Base-by-base conservation (phyloP, 1,284 basidiomycete genomes). In the Leucoagaricus sp. region DNA sequence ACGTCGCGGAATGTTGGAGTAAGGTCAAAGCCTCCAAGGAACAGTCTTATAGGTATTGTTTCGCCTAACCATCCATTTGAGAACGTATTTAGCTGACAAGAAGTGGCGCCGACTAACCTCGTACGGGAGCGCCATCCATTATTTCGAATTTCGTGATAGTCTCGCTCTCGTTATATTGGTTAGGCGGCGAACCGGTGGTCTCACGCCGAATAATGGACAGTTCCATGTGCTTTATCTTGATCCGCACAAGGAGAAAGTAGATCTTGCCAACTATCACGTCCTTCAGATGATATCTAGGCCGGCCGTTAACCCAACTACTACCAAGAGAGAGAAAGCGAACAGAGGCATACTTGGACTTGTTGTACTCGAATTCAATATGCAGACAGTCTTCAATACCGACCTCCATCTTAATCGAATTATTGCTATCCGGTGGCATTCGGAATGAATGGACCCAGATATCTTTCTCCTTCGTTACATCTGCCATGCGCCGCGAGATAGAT, bases 221-320 rank as follows among this genome's bases (percentile, higher is more conserved):
- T 69, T 99, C 97, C 96, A 98, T 98, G 67, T 99, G 96, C 75
- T 99, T 98, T 78, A 99, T 98, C 81, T 99, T 98, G 83, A 99
- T 98, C 59, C 96, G 89, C 6, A 99, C 96, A 42, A 99, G 89
- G 28, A 99, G 79, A 75, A 99, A 99, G 79, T 97, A 98, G 69
- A 99, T 98, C 79, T 98, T 98, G 73, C 96, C 96, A 12, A 99
- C 96, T 55, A 99, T 99, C 58, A 98, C 96, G 71, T 99, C 97
- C 75, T 98, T 99, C 59, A 99, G 77, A 69, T 99, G 96, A 72
- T 99, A 99, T 72, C 94, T 97, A 23, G 41, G 21, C 50, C n/a
- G 19, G 12, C 25, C 33, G 31, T 42, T 54, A 25, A 31, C 13
- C 25, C 47, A 36, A 48, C 28, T 29, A 58, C 9, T 19, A 23